Conservation (phyloP, 495 filamentous ascomycete genomes). For the Talaromyces wortmannii region DNA sequence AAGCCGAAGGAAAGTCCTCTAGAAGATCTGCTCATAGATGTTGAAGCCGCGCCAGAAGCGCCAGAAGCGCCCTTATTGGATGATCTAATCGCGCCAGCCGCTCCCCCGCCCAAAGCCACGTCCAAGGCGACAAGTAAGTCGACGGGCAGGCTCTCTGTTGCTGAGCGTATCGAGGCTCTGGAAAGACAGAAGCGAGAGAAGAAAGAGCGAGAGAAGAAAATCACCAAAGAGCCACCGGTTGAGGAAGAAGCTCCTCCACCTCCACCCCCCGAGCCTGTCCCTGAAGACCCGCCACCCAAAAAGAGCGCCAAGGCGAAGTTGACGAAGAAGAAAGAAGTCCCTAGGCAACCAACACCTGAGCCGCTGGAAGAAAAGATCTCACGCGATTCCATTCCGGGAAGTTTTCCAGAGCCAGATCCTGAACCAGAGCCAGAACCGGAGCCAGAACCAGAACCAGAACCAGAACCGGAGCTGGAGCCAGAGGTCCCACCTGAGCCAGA, state of each 20-base stretch:
- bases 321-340: slow-evolving; percentile 9
- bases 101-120: slow-evolving; percentile 21
- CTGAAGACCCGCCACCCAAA: slow-evolving; percentile 6
- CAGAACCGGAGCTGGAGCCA: background rate
- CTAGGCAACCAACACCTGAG: slow-evolving; percentile 13
- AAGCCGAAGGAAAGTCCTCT: slow-evolving; percentile 23
- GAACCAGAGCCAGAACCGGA: slow-evolving; percentile 13
- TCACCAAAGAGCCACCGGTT: slow-evolving; percentile 6
- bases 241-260: slow-evolving; percentile 7
- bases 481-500: slow-evolving; percentile 21
- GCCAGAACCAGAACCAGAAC: slow-evolving; percentile 13
- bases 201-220: slow-evolving; percentile 19
- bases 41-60: slow-evolving; percentile 21
- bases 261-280: slow-evolving; percentile 4
- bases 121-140: slow-evolving; percentile 34
- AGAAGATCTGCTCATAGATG: slow-evolving; percentile 23
- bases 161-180: slow-evolving; percentile 41
- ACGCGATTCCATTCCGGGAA: slow-evolving; percentile 32
- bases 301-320: slow-evolving; percentile 8
- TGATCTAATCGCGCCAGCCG: slow-evolving; percentile 27
- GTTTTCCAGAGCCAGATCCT: slow-evolving; percentile 29
- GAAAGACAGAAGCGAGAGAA: slow-evolving; percentile 37
- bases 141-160: slow-evolving; percentile 33
- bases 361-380: slow-evolving; percentile 16
- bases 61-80: slow-evolving; percentile 25